Evolutionary conservation across 1,139 yeast species (phyloP), one percentile per base, ranked within the genome.

Genomic region (Debaryomyces sp.): DNA sequence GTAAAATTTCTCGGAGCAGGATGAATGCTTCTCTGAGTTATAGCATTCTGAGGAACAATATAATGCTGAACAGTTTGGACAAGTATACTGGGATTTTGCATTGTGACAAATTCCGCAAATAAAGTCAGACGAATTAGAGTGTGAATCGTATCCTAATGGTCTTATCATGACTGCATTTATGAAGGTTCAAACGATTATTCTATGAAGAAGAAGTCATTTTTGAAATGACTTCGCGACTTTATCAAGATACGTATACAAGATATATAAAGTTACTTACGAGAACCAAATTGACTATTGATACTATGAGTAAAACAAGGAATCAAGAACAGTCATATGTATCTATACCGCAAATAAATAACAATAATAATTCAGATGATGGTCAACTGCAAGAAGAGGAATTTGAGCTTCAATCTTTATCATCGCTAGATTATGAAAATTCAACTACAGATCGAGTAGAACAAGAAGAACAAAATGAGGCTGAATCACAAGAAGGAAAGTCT

Each of bases 401-500:
- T 48, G 74, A 70, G 45, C 59, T 66, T 10, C 59, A 61, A 33
- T 60, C 67, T 6, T 45, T 69, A 34, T 60, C 58, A 35, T 56
- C 61, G 3, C 45, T 63, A 12, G 68, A 64, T 33, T 61, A 54
- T 49, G 66, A 61, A 46, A 30, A 44, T 32, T 29, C 41, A 12
- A 17, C 7, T 10, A 53, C 49, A 18, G 57, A 48, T 18, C 57
- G 46, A 13, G 51, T 46, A 23, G 42, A 47, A 1, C 34, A 17
- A 13, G 40, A 13, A 13, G 41, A 38, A 9, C 40, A 38, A n/a
- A 55, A 47, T 17, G 50, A 42, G 13, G 50, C 49, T 12, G 53
- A 45, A 26, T 54, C 48, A 8, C 51, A 43, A 10, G 57, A 56
- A 42, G 73, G 78, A 4, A 64, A 76, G 41, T 72, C 81, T n/a